Conservation (phyloP, 2,329 filamentous ascomycete genomes). For the Botrytis aclada region DNA sequence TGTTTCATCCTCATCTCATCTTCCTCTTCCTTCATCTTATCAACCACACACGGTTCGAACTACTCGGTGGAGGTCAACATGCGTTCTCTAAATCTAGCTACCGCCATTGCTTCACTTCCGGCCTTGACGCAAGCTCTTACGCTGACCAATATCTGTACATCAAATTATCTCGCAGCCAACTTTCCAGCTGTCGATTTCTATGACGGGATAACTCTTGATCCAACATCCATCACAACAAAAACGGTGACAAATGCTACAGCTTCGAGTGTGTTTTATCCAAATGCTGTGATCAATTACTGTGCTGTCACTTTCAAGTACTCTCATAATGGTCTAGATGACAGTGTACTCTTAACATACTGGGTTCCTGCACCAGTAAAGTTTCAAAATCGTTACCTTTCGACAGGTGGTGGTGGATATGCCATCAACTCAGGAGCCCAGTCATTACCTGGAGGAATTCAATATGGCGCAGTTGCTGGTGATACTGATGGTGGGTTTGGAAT, state of each 20-base stretch:
- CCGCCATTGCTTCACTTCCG: not conserved
- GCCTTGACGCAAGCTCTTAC: not conserved
- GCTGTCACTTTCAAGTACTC: constrained; percentile 48
- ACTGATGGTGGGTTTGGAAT: constrained; percentile 51
- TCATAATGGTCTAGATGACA: constrained; percentile 42
- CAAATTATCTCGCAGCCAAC: not conserved
- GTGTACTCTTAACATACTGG: constrained; percentile 42
- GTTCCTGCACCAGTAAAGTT: constrained; percentile 44
- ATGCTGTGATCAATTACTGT: constrained; percentile 42
- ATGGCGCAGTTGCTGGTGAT: constrained; percentile 47
- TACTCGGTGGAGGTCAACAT: not conserved
- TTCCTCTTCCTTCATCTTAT: not conserved
- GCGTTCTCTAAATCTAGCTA: not conserved
- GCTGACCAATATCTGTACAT: not conserved
- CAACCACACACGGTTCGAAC: not conserved
- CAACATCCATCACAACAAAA: constrained; percentile 40
- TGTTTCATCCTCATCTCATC: not conserved
- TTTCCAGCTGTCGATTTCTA: constrained; percentile 1
- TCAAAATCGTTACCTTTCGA: constrained; percentile 46
- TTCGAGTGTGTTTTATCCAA: constrained; percentile 33
- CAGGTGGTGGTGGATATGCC: constrained; percentile 47
- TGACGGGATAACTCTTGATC: constrained; percentile 29
- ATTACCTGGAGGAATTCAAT: constrained; percentile 43
- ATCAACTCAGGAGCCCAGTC: constrained; percentile 41
- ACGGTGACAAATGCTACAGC: constrained; percentile 39